Conservation (phyloP, 2,329 filamentous ascomycete species). For the Dactylellina haptotyla region DNA sequence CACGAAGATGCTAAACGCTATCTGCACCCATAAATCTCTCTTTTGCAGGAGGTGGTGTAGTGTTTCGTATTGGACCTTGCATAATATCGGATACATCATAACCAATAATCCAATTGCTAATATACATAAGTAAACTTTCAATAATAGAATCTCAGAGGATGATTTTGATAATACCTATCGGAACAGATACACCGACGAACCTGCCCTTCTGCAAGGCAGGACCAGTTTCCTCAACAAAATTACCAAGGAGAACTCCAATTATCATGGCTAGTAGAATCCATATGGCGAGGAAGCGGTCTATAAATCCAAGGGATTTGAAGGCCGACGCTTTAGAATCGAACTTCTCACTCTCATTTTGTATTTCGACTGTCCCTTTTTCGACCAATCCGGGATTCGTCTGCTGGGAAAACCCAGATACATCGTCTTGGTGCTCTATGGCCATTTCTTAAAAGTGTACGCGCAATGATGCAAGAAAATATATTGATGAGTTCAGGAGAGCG, state of each 20-base stretch:
- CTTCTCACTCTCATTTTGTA: background rate
- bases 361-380: too few species aligned
- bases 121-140: background rate
- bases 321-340: conserved; percentile 59
- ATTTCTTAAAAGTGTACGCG: too few species aligned
- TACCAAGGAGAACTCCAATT: conserved; percentile 78
- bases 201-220: conserved; percentile 74
- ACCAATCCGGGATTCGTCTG: too few species aligned
- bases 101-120: conserved; percentile 78
- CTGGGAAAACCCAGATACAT: too few species aligned
- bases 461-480: too few species aligned
- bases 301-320: conserved; percentile 68
- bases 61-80: conserved; percentile 82
- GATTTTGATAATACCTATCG: conserved; percentile 66
- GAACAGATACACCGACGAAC: conserved; percentile 76
- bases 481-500: too few species aligned
- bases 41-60: conserved; percentile 74
- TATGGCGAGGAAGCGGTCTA: conserved; percentile 73
- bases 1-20: conserved; percentile 77
- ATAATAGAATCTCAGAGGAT: background rate
- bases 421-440: too few species aligned
- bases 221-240: conserved; percentile 74
- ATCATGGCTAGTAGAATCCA: conserved; percentile 85
- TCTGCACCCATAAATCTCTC: conserved; percentile 77
- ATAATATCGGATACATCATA: conserved; percentile 95